Percentiles rank a stretch among this genome's conserved stretches.
These are phyloP conservation scores for Plasmodium chabaudi DNA, from an alignment of 169 alveolate genomes.

Conservation along the genomic window DNA sequence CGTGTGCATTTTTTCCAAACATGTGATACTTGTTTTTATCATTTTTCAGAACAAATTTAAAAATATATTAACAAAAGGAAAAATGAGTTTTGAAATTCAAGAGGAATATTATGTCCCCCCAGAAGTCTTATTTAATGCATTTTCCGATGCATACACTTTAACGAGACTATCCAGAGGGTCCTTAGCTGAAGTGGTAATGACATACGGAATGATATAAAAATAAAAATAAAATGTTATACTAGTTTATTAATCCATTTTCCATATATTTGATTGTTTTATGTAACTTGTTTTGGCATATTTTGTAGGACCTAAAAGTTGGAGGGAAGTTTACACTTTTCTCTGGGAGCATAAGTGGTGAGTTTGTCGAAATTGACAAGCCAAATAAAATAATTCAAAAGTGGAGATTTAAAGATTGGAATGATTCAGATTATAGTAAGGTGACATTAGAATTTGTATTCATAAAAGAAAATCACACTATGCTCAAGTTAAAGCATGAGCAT, in stretches of 20 bases:
- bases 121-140: conserved; percentile 55
- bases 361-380: conserved; percentile 22
- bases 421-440: conserved; percentile 43
- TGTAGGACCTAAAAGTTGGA: conserved; percentile 71
- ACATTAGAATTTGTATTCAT: conserved; percentile 29
- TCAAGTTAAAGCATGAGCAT: conserved; percentile 42
- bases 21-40: neutral
- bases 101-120: conserved; percentile 73
- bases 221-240: neutral
- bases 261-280: neutral
- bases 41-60: neutral
- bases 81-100: conserved; percentile 53
- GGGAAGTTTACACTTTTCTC: conserved; percentile 47
- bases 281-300: neutral
- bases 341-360: conserved; percentile 58
- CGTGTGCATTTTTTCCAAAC: too few species aligned
- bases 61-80: neutral
- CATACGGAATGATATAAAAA: neutral
- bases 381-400: conserved; percentile 35
- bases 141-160: conserved; percentile 47
- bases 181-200: conserved; percentile 42
- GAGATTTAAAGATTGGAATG: conserved; percentile 67
- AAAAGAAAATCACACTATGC: conserved; percentile 62
- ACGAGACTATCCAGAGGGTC: conserved; percentile 71
- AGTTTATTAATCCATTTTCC: neutral